Percentiles rank a stretch among this genome's conserved stretches.
These are phyloP conservation scores for Mycena pura DNA, from an alignment of 768 basidiomycete species.

Conservation along the genomic window DNA sequence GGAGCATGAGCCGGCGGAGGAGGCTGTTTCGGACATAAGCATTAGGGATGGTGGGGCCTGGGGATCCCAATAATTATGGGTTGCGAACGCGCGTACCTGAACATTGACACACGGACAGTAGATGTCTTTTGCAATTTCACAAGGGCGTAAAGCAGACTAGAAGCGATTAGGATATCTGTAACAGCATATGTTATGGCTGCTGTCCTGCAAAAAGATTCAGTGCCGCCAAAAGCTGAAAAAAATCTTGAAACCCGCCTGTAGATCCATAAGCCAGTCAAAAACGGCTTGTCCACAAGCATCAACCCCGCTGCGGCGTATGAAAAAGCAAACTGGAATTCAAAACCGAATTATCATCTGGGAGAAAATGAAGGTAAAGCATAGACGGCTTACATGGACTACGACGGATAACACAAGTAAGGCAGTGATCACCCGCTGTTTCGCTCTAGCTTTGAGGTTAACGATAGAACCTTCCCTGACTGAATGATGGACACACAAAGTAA, in stretches of 20 bases:
- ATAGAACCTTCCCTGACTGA: not conserved
- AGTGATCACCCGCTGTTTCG: not conserved
- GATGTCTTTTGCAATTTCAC: conserved; percentile 7
- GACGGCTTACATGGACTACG: conserved; percentile 3
- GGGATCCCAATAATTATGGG: not conserved
- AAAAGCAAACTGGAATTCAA: not conserved
- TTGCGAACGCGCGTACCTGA: not conserved
- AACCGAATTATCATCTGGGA: not conserved
- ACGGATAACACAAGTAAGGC: not conserved
- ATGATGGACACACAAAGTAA: conserved; percentile 1
- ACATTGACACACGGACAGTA: not conserved
- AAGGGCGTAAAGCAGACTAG: not conserved
- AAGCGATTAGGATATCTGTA: conserved; percentile 9
- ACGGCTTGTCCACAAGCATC: not conserved
- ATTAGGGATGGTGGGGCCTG: not conserved
- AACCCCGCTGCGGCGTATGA: conserved; percentile 9
- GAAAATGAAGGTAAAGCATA: not conserved
- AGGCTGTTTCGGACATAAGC: not conserved
- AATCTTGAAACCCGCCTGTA: conserved; percentile 1
- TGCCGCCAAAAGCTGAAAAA: too few relatives aligned
- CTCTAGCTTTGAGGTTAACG: not conserved
- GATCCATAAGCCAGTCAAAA: too few relatives aligned
- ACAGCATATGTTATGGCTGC: conserved; percentile 12
- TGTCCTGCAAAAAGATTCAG: not conserved
- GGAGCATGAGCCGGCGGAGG: conserved; percentile 14